Evolutionary conservation across 2,329 filamentous ascomycete species (phyloP), one percentile per base, ranked within the genome.

Genomic region (Arthrobotrys musiformis): DNA sequence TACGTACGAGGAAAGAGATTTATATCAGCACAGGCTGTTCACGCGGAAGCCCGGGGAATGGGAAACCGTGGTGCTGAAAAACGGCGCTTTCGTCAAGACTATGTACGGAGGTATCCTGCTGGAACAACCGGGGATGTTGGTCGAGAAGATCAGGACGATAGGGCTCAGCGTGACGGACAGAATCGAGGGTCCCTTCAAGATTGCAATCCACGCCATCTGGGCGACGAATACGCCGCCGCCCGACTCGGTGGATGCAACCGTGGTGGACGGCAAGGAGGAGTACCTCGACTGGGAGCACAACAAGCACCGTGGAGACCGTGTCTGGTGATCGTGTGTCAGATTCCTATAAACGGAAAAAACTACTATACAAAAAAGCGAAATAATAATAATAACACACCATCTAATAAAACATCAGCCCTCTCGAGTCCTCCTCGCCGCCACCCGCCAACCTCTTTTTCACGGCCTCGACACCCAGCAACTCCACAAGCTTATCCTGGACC

Each of bases 1-100:
- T 82, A 92, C 92, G 0, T 90, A 99, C 68, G 92, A 97, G 56
- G 92, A 93, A 9, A 94, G 93, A n/a, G 95, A 99, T 83, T 87
- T 99, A 79, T 95, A 98, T 83, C 95, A 99, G 83, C 95, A 99
- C 84, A 87, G 95, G 60, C 85, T 99, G 3, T 97, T 93, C 80
- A 88, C 91, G 4, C 40, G 72, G 19, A 91, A 90, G 81, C 90
- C 92, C 0, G 93, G 93, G 0, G 88, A 94, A 81, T 99, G 95
- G 95, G 94, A 99, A 86, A 97, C 95, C 1, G 88, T 81, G 35
- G 77, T 96, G 54, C 91, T 99, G 79, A 92, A 91, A 78, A 95
- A 94, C 88, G 91, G 90, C 80, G 93, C 97, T 79, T 98, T 99
- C 84, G 94, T 99, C 74, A 88, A 95, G 79, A 99, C 95, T 13